Conservation (phyloP, 768 basidiomycete genomes). For the Auricularia sp. region DNA sequence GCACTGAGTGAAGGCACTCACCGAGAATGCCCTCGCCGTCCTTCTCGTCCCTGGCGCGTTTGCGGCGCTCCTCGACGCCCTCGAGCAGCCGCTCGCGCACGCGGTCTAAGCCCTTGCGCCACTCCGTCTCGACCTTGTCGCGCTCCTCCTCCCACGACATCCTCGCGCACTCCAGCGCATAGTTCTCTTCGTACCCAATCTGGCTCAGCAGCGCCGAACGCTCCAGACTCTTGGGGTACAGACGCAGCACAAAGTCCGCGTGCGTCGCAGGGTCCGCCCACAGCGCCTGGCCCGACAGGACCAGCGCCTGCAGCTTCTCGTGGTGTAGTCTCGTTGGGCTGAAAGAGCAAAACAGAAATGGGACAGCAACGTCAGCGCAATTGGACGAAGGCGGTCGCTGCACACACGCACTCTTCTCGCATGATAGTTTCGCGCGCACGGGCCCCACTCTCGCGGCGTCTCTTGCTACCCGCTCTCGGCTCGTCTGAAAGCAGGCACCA, state of each 20-base stretch:
- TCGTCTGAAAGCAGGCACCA: too few species aligned
- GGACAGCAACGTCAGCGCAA: too few species aligned
- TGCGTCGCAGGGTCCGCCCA: slow-evolving; percentile 42
- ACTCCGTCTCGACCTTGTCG: slow-evolving; percentile 73
- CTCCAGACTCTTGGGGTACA: slow-evolving; percentile 66
- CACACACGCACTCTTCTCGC: too few species aligned
- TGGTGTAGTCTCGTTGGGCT: neutral
- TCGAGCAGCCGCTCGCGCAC: slow-evolving; percentile 72
- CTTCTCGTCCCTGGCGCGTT: slow-evolving; percentile 76
- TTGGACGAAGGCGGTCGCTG: too few species aligned
- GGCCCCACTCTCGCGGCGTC: too few species aligned
- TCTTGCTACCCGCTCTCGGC: too few species aligned
- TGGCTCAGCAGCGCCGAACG: slow-evolving; percentile 66
- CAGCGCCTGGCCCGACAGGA: neutral
- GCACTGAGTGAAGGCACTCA: slow-evolving; percentile 30
- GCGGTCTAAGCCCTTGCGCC: slow-evolving; percentile 61
- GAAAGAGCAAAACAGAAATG: neutral
- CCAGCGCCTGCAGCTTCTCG: neutral
- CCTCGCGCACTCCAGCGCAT: slow-evolving; percentile 55
- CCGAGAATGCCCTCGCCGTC: slow-evolving; percentile 77
- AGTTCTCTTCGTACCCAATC: slow-evolving; percentile 55
- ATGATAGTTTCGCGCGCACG: too few species aligned
- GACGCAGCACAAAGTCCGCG: slow-evolving; percentile 55
- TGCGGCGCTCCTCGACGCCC: slow-evolving; percentile 73
- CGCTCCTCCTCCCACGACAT: slow-evolving; percentile 71